A percentile compares a stretch with the other conserved stretches of the same genome.
These are phyloP conservation scores for Paramyrothecium sp. DNA, from an alignment of 2,329 filamentous ascomycete genomes.

Conservation along the genomic window DNA sequence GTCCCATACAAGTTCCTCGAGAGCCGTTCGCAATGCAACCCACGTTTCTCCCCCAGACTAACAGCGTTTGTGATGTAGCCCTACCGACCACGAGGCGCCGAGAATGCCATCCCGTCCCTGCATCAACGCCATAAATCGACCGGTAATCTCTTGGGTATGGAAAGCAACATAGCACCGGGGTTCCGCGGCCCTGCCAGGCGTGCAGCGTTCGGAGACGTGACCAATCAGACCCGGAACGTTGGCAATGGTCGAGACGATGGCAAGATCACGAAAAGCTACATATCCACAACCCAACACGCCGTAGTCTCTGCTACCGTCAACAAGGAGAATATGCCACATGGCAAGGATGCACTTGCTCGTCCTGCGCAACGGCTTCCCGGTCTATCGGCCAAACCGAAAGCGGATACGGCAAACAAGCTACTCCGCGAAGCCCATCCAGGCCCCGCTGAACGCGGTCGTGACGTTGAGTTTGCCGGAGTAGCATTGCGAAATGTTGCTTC, in stretches of 20 bases:
- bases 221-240: conserved; percentile 57
- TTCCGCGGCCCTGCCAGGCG: conserved; percentile 61
- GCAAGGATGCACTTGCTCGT: conserved; percentile 35
- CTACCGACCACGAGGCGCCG: conserved; percentile 45
- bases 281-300: conserved; percentile 20
- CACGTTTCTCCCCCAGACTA: not conserved
- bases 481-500: conserved; percentile 12
- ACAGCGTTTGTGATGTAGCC: conserved; percentile 24
- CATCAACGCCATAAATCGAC: conserved; percentile 84
- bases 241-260: conserved; percentile 26
- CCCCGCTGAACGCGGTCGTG: conserved; percentile 9
- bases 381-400: conserved; percentile 19
- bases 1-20: no score
- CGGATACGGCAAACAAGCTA: conserved; percentile 21
- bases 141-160: conserved; percentile 47
- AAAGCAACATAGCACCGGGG: conserved; percentile 21
- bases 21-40: no score
- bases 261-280: conserved; percentile 33
- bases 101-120: conserved; percentile 53
- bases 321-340: conserved; percentile 42
- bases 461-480: conserved; percentile 15
- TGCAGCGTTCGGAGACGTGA: conserved; percentile 78
- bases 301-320: conserved; percentile 24
- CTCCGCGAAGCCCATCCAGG: conserved; percentile 12
- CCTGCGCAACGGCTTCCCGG: conserved; percentile 30